Evolutionary conservation across 805 yeast genomes (phyloP).

Genomic region (Starmera dryadoides): DNA sequence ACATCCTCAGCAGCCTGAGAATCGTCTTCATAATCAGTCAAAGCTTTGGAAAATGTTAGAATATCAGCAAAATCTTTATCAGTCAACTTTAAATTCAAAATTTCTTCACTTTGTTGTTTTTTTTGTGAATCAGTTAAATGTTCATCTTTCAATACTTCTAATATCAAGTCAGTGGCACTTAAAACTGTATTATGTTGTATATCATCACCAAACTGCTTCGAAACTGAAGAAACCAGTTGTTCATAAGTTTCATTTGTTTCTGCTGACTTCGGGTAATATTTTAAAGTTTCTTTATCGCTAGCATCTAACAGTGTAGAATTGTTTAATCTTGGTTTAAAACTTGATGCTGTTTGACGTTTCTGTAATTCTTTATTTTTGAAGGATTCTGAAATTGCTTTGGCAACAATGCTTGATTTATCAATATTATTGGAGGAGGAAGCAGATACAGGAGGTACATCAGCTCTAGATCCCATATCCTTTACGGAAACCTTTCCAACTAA

Average conservation of each 20-base stretch:
- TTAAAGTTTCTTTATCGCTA: constrained; percentile 37
- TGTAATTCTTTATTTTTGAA: constrained; percentile 12
- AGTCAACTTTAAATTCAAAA: constrained; percentile 27
- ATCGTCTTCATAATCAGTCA: constrained; percentile 39
- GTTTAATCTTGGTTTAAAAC: constrained; percentile 2
- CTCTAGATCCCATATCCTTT: constrained; percentile 59
- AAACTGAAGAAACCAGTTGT: constrained; percentile 52
- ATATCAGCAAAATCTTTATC: constrained; percentile 37
- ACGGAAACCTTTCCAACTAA: constrained; percentile 61
- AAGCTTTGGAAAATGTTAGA: constrained; percentile 10
- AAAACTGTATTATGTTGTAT: constrained; percentile 66
- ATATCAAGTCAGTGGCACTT: constrained; percentile 62
- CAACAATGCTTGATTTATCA: constrained; percentile 13
- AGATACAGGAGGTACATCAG: constrained; percentile 4
- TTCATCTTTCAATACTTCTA: constrained; percentile 48
- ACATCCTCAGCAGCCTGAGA: constrained; percentile 13
- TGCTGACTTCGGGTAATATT: constrained; percentile 57
- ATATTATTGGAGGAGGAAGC: constrained; percentile 6
- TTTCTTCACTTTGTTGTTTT: constrained; percentile 37
- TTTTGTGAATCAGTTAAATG: constrained; percentile 37
- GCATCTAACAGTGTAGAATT: constrained; percentile 25
- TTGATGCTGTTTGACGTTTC: constrained; percentile 5
- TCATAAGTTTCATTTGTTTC: constrained; percentile 47
- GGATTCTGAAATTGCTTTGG: constrained; percentile 12
- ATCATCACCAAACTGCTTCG: constrained; percentile 52